A percentile compares a stretch with the other conserved stretches of the same genome.
These are phyloP conservation scores for Paramecium caudatum DNA, from an alignment of 73 alveolate genomes.

Conservation along the genomic window DNA sequence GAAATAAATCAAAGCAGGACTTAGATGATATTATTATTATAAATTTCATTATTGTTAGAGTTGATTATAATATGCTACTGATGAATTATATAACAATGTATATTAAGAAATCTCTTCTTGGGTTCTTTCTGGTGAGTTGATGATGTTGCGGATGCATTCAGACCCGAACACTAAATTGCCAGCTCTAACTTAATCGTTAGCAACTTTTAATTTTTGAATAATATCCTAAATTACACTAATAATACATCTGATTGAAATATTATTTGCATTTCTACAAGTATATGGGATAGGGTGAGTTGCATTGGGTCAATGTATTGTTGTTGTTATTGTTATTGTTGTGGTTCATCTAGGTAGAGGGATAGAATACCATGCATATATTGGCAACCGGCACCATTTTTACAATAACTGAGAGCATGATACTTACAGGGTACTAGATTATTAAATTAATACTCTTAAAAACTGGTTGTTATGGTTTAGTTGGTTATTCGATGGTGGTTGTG, in stretches of 20 bases:
- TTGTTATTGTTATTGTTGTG: background rate
- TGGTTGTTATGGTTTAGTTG: background rate
- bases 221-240: background rate
- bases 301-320: conserved; percentile 5
- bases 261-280: background rate
- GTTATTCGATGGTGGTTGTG: background rate
- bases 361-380: conserved; percentile 59
- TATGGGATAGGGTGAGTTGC: background rate
- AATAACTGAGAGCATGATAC: conserved; percentile 40
- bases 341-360: too few species aligned
- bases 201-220: conserved; percentile 1
- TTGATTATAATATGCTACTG: conserved; percentile 36
- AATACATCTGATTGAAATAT: background rate
- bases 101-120: conserved; percentile 16
- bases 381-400: conserved; percentile 59
- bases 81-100: conserved; percentile 24
- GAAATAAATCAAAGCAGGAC: conserved; percentile 6
- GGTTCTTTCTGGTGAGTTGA: conserved; percentile 51
- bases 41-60: conserved; percentile 46
- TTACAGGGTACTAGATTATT: conserved; percentile 29
- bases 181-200: background rate
- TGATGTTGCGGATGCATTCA: background rate
- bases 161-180: conserved; percentile 16
- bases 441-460: conserved; percentile 39
- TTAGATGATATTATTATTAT: too few species aligned